A percentile compares a stretch with the other conserved stretches of the same genome.
phyloP scores from a whole-genome alignment of 768 basidiomycete species.

The Boletales sp. region DNA sequence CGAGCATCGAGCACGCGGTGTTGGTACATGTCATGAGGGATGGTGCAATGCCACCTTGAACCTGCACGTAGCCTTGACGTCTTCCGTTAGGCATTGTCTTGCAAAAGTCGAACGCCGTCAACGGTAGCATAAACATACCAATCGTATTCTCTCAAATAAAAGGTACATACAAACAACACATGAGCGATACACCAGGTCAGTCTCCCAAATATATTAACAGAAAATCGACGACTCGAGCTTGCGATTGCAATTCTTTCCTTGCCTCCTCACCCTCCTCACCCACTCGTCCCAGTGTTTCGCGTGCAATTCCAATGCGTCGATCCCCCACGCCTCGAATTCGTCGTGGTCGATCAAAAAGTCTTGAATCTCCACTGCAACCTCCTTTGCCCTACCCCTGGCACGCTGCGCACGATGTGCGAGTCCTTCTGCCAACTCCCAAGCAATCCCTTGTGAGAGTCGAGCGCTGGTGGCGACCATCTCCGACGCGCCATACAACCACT shows the following conservation, averaged over 20 bases:
- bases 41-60: slow-evolving; percentile 1
- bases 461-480: slow-evolving; percentile 42
- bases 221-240: slow-evolving; percentile 11
- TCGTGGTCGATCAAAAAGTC: slow-evolving; percentile 22
- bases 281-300: slow-evolving; percentile 20
- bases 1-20: slow-evolving; percentile 65
- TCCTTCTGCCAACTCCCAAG: slow-evolving; percentile 37
- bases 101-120: too few relatives aligned
- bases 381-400: slow-evolving; percentile 45
- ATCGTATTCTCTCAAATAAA: slow-evolving; percentile 9
- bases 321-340: slow-evolving; percentile 11
- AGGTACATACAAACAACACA: slow-evolving; percentile 18
- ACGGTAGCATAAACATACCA: neutral
- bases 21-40: slow-evolving; percentile 46
- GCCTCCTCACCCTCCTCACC: slow-evolving; percentile 4
- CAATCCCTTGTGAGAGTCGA: slow-evolving; percentile 39
- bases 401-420: slow-evolving; percentile 35
- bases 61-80: neutral
- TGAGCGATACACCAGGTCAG: neutral
- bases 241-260: slow-evolving; percentile 12
- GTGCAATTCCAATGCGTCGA: slow-evolving; percentile 15
- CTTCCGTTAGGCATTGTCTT: too few relatives aligned
- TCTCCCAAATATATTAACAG: slow-evolving; percentile 7
- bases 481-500: slow-evolving; percentile 42
- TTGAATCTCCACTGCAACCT: slow-evolving; percentile 36